These are phyloP conservation scores for Phascolomyces articulosus DNA, from an alignment of 371 early-diverging fungal genomes.

Conservation along the genomic window DNA sequence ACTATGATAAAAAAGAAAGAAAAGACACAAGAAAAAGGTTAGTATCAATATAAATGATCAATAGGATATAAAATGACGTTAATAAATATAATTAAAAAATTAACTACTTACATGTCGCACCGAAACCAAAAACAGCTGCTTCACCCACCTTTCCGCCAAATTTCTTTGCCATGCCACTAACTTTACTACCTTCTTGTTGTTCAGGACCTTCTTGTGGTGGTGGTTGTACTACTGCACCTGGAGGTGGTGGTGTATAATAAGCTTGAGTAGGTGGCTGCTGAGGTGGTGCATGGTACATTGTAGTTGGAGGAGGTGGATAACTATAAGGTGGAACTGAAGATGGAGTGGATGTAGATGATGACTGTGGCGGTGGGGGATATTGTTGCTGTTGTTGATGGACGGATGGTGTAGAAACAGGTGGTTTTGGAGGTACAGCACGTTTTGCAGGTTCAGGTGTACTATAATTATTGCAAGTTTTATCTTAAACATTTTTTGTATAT, in stretches of 20 bases:
- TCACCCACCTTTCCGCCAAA: conserved; percentile 42
- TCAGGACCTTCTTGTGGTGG: conserved; percentile 6
- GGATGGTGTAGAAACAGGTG: conserved; percentile 12
- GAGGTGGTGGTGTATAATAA: conserved; percentile 24
- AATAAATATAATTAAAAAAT: neutral
- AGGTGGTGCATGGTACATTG: conserved; percentile 37
- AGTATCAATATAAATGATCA: neutral
- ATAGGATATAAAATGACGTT: too few species aligned
- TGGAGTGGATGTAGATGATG: neutral
- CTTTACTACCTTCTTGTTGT: conserved; percentile 25
- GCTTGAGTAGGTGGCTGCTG: conserved; percentile 19
- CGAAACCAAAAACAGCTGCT: conserved; percentile 53
- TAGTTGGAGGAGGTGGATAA: conserved; percentile 53
- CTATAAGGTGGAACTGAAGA: conserved; percentile 30
- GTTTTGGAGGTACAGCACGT: conserved; percentile 9
- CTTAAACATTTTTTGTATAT: neutral
- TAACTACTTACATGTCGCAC: conserved; percentile 42
- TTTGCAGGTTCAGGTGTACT: conserved; percentile 6
- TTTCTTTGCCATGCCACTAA: conserved; percentile 40
- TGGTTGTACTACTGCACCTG: conserved; percentile 7
- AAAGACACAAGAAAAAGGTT: neutral
- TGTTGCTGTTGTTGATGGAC: neutral
- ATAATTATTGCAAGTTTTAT: neutral
- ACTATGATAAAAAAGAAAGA: conserved; percentile 23
- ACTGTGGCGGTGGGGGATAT: conserved; percentile 3